Percentiles rank a stretch among this genome's conserved stretches.
phyloP scores from a whole-genome alignment of 495 filamentous ascomycete species.

The Daldinia concentrica region DNA sequence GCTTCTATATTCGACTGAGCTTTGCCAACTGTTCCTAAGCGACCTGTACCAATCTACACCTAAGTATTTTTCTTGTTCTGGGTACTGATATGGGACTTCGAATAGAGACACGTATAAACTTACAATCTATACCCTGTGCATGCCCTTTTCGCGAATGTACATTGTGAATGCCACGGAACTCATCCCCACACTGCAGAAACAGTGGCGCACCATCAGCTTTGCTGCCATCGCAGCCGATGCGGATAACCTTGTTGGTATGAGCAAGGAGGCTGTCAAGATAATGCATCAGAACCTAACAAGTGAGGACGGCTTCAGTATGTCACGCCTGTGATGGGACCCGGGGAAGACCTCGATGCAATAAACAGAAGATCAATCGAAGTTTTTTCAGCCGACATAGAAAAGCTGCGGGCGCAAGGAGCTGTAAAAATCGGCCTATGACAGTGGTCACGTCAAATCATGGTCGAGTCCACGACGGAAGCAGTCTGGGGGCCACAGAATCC shows the following conservation, averaged over 20 bases:
- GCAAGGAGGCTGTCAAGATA: not conserved
- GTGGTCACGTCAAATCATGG: not conserved
- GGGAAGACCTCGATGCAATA: not conserved
- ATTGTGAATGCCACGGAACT: not conserved
- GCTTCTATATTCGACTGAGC: constrained; percentile 36
- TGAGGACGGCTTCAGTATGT: not conserved
- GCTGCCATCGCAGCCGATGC: not conserved
- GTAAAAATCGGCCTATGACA: not conserved
- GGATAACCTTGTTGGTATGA: not conserved
- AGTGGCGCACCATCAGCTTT: not conserved
- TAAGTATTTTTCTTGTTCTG: not conserved
- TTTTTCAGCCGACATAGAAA: not conserved
- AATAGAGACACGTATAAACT: constrained; percentile 31
- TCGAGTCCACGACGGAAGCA: not conserved
- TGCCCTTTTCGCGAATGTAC: not conserved
- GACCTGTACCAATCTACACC: not conserved
- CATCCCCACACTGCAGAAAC: not conserved
- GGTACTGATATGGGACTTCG: not conserved
- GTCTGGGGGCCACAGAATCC: not conserved
- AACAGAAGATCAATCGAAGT: not conserved
- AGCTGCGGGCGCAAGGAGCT: not conserved
- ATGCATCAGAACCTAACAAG: not conserved
- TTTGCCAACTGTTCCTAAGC: not conserved
- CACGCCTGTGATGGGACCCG: not conserved
- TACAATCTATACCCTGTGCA: not conserved